Percentiles rank a stretch among this genome's conserved stretches.
phyloP scores from a whole-genome alignment of 352 stramenopile species.

The Phytophthora crassamura region DNA sequence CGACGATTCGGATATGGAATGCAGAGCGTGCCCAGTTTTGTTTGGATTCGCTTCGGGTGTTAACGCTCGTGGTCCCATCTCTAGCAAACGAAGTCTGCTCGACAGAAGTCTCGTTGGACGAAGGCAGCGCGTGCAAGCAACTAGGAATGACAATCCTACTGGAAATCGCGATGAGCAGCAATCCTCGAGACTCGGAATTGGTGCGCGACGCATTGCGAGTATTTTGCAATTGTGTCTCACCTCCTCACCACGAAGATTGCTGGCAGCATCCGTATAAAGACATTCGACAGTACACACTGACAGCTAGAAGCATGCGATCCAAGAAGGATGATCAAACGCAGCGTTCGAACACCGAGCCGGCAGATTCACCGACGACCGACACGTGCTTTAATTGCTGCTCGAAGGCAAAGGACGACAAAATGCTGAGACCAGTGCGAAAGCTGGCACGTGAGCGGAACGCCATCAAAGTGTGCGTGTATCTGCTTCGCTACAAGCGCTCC shows the following conservation, averaged over 20 bases:
- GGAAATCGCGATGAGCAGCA: conserved; percentile 79
- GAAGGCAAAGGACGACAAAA: conserved; percentile 70
- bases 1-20: conserved; percentile 69
- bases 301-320: conserved; percentile 70
- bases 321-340: conserved; percentile 43
- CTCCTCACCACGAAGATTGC: conserved; percentile 78
- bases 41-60: conserved; percentile 73
- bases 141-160: conserved; percentile 76
- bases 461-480: conserved; percentile 88
- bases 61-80: conserved; percentile 77
- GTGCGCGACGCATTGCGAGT: conserved; percentile 77
- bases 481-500: conserved; percentile 89
- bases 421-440: conserved; percentile 72
- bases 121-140: conserved; percentile 45
- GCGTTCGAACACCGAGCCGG: conserved; percentile 13
- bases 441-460: conserved; percentile 81
- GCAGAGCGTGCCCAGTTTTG: conserved; percentile 84
- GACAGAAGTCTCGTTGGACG: conserved; percentile 69
- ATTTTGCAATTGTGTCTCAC: conserved; percentile 86
- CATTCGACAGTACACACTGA: conserved; percentile 82
- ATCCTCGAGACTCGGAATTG: conserved; percentile 73
- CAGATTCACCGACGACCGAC: conserved; percentile 11
- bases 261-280: conserved; percentile 89
- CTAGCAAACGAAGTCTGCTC: conserved; percentile 81
- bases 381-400: conserved; percentile 53